Evolutionary conservation across 176 grass and related monocot genomes (phyloP), one percentile per base, ranked within the genome.

Genomic region (Phyllostachys edulis): DNA sequence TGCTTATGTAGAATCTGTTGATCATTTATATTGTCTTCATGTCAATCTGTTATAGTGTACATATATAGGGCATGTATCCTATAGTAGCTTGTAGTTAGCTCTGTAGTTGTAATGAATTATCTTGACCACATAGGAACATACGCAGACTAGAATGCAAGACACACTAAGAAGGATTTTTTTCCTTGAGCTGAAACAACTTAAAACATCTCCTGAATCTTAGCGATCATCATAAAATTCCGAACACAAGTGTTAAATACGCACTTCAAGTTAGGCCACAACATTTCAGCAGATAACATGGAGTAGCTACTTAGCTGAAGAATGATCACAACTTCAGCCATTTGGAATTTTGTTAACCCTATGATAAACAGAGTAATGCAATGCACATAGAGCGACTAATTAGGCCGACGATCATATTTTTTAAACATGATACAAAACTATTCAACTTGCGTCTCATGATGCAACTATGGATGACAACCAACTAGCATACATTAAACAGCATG

Each of bases 51-150:
- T n/a, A n/a, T n/a, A n/a, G n/a, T n/a, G n/a, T n/a, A n/a, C n/a
- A n/a, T n/a, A n/a, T n/a, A n/a, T n/a, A n/a, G n/a, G n/a, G n/a
- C n/a, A n/a, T n/a, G n/a, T n/a, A n/a, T n/a, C n/a, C n/a, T n/a
- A n/a, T n/a, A n/a, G n/a, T n/a, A n/a, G n/a, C n/a, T n/a, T n/a
- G n/a, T n/a, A n/a, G n/a, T n/a, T n/a, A n/a, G n/a, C n/a, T n/a
- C n/a, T n/a, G n/a, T n/a, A n/a, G n/a, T n/a, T n/a, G n/a, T n/a
- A 38, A 45, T 68, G 27, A 79, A 41, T 24, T 86, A 56, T 42
- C 21, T 34, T 73, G 54, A 42, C 37, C 14, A 57, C 9, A 37
- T 24, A 14, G 40, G 15, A 67, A 74, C 18, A 45, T 15, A n/a
- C 21, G 34, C 59, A 56, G 21, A 44, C 50, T 1, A 18, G 24